Evolutionary conservation across 2,329 filamentous ascomycete species (phyloP).

Genomic region (Exophiala xenobiotica): DNA sequence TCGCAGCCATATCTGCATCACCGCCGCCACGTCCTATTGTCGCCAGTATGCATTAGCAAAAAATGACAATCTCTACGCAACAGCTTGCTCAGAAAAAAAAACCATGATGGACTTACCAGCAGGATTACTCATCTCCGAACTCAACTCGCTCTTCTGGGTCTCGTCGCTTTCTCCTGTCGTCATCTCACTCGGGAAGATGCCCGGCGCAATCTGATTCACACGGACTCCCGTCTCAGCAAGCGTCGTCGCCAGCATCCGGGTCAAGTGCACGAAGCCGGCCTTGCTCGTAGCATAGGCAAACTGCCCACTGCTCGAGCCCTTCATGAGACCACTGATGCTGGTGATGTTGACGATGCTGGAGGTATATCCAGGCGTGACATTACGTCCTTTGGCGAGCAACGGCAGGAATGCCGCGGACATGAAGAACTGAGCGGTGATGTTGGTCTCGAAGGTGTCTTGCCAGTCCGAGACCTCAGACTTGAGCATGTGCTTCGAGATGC

Average conservation of each 20-base stretch:
- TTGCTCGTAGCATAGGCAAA: slow-evolving; percentile 55
- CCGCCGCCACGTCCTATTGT: slow-evolving; percentile 47
- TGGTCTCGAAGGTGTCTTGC: slow-evolving; percentile 53
- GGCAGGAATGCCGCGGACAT: slow-evolving; percentile 57
- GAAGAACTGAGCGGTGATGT: slow-evolving; percentile 53
- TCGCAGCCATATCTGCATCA: slow-evolving; percentile 59
- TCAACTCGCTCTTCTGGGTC: slow-evolving; percentile 56
- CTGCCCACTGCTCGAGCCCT: slow-evolving; percentile 51
- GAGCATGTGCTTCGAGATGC: slow-evolving; percentile 53
- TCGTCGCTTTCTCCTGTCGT: slow-evolving; percentile 53
- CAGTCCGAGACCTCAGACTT: slow-evolving; percentile 46
- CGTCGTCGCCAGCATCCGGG: slow-evolving; percentile 55
- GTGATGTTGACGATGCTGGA: slow-evolving; percentile 53
- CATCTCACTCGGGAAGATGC: slow-evolving; percentile 60
- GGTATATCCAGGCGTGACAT: slow-evolving; percentile 41
- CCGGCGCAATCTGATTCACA: slow-evolving; percentile 58
- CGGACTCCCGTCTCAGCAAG: slow-evolving; percentile 57
- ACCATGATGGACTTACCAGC: slow-evolving; percentile 37
- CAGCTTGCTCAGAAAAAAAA: slow-evolving; percentile 32
- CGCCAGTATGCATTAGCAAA: neutral
- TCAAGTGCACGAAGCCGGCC: slow-evolving; percentile 53
- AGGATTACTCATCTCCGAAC: slow-evolving; percentile 50
- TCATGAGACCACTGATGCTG: slow-evolving; percentile 53
- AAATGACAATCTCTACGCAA: neutral
- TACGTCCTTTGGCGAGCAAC: slow-evolving; percentile 50